Conservation (phyloP, 2,329 filamentous ascomycete genomes). For the Raffaelea arxii region DNA sequence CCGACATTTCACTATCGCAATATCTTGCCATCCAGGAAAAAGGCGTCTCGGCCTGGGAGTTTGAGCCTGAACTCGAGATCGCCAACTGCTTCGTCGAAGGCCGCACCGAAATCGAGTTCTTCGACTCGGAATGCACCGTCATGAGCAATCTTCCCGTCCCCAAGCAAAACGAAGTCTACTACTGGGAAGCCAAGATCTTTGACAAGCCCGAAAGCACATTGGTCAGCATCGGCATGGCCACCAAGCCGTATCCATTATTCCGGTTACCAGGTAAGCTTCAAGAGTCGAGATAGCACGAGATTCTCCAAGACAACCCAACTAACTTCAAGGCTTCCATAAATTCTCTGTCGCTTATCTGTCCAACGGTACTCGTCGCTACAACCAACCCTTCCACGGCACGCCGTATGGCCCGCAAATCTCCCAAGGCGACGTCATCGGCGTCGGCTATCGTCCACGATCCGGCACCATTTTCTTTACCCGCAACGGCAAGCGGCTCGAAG, state of each 20-base stretch:
- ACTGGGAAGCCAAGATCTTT: constrained; percentile 98
- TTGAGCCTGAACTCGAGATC: constrained; percentile 97
- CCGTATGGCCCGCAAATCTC: constrained; percentile 76
- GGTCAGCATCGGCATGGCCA: constrained; percentile 87
- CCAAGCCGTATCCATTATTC: constrained; percentile 94
- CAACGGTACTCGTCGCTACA: constrained; percentile 74
- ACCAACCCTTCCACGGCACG: constrained; percentile 78
- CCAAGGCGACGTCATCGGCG: constrained; percentile 91
- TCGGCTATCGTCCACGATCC: constrained; percentile 88
- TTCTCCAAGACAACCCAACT: not conserved
- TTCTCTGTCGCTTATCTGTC: constrained; percentile 88
- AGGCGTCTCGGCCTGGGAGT: constrained; percentile 98
- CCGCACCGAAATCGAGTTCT: constrained; percentile 96
- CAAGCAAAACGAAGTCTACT: constrained; percentile 98
- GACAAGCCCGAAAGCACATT: constrained; percentile 87
- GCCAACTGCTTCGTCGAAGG: constrained; percentile 98
- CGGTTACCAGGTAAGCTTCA: constrained; percentile 83
- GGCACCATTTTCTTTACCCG: constrained; percentile 96
- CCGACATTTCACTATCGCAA: constrained; percentile 94
- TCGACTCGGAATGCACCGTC: constrained; percentile 94
- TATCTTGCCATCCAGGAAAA: constrained; percentile 99
- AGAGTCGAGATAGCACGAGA: too few relatives aligned
- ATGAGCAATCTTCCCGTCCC: constrained; percentile 94
- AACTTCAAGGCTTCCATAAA: constrained; percentile 71
- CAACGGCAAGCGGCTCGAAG: constrained; percentile 94